Conservation (phyloP, 2,329 filamentous ascomycete species). For the Coniella vitis region DNA sequence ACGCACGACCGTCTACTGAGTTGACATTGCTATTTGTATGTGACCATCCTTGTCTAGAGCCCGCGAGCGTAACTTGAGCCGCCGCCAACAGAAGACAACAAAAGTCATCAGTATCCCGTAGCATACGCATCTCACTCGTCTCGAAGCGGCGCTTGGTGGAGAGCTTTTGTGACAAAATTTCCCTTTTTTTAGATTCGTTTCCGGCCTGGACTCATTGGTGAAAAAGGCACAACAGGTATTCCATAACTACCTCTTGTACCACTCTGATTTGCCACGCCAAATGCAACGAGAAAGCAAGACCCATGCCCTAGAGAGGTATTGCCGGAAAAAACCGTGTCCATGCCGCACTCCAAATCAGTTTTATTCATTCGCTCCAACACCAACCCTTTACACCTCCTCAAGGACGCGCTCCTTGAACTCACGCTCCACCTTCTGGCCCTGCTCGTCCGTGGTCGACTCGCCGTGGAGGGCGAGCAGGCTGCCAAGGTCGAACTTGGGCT, state of each 20-base stretch:
- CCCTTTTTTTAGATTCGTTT: conserved; percentile 24
- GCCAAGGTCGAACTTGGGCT: conserved; percentile 98
- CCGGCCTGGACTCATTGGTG: conserved; percentile 26
- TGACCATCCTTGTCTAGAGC: background rate
- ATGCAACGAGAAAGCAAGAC: conserved; percentile 43
- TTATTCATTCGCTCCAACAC: conserved; percentile 30
- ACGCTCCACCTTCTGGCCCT: conserved; percentile 96
- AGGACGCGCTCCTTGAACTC: conserved; percentile 99
- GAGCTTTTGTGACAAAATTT: conserved; percentile 19
- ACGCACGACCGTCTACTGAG: background rate
- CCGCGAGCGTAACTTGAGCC: background rate
- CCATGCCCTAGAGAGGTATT: conserved; percentile 38
- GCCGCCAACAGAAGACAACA: background rate
- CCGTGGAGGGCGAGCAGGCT: conserved; percentile 94
- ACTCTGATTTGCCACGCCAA: conserved; percentile 33
- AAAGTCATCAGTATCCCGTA: background rate
- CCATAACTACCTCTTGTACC: conserved; percentile 30
- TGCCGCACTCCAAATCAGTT: conserved; percentile 26
- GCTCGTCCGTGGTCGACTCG: conserved; percentile 92
- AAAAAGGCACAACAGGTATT: conserved; percentile 24
- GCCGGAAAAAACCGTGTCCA: conserved; percentile 31
- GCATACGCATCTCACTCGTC: conserved; percentile 13
- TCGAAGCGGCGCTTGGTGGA: conserved; percentile 13
- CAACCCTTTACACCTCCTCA: conserved; percentile 74
- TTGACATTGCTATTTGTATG: conserved; percentile 1